Evolutionary conservation across 305 asterid species (phyloP).

Genomic region (Solanum hybrid): DNA sequence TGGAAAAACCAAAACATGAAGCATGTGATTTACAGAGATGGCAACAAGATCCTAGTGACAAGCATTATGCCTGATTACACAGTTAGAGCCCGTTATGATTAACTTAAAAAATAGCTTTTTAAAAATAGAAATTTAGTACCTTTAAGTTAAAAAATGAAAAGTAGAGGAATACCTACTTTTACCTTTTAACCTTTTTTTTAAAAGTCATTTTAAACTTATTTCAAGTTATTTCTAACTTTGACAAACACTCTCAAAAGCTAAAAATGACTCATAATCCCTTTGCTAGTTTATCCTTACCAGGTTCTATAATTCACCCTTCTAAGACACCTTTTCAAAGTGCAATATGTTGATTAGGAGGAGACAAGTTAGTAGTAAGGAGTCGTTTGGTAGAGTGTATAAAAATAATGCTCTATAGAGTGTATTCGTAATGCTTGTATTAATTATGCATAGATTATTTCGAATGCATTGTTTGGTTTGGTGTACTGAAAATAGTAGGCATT

Average conservation of each 20-base stretch:
- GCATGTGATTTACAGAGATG: background rate
- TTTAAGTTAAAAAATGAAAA: background rate
- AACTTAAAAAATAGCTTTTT: background rate
- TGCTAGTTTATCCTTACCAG: background rate
- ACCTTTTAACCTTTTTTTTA: background rate
- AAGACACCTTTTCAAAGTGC: background rate
- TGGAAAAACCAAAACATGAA: background rate
- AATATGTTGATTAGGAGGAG: background rate
- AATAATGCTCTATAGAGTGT: background rate
- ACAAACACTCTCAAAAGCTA: background rate
- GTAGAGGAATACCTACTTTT: background rate
- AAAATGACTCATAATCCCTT: background rate
- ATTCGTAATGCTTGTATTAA: background rate
- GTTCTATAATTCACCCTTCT: background rate
- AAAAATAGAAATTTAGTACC: background rate
- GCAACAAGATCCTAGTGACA: background rate
- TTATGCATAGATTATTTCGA: background rate
- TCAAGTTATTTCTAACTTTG: background rate
- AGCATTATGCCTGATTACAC: background rate
- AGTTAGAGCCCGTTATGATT: background rate
- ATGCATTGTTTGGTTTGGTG: background rate
- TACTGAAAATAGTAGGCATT: background rate
- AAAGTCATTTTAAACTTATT: background rate
- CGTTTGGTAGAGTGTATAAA: no score
- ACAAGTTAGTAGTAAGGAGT: background rate